Percentiles rank a stretch among this genome's conserved stretches.
These are phyloP conservation scores for Rosa lucieae DNA, from an alignment of 306 rosid genomes.

Conservation along the genomic window DNA sequence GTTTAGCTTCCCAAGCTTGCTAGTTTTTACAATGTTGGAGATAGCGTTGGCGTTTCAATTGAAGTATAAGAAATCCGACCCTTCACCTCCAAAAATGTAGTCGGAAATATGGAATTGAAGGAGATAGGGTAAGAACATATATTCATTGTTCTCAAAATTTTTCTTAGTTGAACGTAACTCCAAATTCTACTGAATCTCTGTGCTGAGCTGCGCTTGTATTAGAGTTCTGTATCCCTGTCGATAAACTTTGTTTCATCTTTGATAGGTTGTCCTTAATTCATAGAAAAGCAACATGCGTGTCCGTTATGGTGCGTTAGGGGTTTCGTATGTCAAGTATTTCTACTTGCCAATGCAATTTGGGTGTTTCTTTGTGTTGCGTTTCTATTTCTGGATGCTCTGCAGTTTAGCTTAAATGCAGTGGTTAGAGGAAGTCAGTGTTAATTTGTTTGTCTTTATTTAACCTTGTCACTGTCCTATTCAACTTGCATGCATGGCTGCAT, in stretches of 20 bases:
- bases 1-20: slow-evolving; percentile 4
- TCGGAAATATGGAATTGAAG: not conserved
- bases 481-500: not conserved
- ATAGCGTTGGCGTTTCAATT: not conserved
- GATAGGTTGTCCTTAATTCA: not conserved
- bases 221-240: not conserved
- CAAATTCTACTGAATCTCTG: not conserved
- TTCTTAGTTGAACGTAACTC: not conserved
- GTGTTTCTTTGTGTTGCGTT: not conserved
- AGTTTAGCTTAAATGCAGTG: not conserved
- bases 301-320: not conserved
- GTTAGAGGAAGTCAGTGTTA: not conserved
- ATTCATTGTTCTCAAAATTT: not conserved
- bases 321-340: not conserved
- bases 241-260: not conserved
- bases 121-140: not conserved
- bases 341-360: not conserved
- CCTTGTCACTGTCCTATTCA: not conserved
- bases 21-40: not conserved
- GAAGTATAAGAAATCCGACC: not conserved
- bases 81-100: not conserved
- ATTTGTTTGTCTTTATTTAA: not conserved
- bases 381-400: not conserved
- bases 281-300: not conserved
- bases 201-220: not conserved